Percentiles rank a stretch among this genome's conserved stretches.
These are phyloP conservation scores for Grigorovia humatica DNA, from an alignment of 805 yeast genomes.

Conservation along the genomic window DNA sequence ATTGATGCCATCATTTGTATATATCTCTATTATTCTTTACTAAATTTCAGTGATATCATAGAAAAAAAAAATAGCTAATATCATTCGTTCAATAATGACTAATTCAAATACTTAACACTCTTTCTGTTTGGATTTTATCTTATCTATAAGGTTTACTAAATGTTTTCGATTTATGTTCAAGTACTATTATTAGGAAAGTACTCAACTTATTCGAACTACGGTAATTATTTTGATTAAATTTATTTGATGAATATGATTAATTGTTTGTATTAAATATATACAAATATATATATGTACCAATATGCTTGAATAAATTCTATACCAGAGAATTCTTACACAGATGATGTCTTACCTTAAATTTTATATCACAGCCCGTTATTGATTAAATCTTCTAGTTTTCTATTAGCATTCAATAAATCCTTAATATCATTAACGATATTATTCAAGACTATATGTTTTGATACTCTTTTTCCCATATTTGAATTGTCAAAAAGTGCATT, in stretches of 20 bases:
- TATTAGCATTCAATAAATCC: slow-evolving; percentile 19
- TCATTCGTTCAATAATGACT: neutral
- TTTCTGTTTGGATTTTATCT: too few relatives aligned
- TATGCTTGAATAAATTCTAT: too few relatives aligned
- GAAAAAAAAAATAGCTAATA: neutral
- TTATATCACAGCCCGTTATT: neutral
- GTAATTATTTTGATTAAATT: too few relatives aligned
- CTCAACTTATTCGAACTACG: neutral
- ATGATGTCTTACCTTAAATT: too few relatives aligned
- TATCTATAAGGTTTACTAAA: neutral
- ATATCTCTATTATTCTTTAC: neutral
- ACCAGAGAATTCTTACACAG: too few relatives aligned
- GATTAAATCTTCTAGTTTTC: slow-evolving; percentile 13
- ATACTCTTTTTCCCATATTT: slow-evolving; percentile 15
- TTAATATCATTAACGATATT: slow-evolving; percentile 25
- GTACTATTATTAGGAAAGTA: too few relatives aligned
- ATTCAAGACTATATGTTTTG: slow-evolving; percentile 25
- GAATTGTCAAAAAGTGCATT: neutral
- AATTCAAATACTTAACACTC: neutral
- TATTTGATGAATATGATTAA: neutral
- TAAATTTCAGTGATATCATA: neutral
- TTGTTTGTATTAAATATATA: too few relatives aligned
- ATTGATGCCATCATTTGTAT: slow-evolving; percentile 3
- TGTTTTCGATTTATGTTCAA: too few relatives aligned
- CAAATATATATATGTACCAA: too few relatives aligned